Evolutionary conservation across 2,329 filamentous ascomycete genomes (phyloP).

Genomic region (Dactylellina drechsleri): DNA sequence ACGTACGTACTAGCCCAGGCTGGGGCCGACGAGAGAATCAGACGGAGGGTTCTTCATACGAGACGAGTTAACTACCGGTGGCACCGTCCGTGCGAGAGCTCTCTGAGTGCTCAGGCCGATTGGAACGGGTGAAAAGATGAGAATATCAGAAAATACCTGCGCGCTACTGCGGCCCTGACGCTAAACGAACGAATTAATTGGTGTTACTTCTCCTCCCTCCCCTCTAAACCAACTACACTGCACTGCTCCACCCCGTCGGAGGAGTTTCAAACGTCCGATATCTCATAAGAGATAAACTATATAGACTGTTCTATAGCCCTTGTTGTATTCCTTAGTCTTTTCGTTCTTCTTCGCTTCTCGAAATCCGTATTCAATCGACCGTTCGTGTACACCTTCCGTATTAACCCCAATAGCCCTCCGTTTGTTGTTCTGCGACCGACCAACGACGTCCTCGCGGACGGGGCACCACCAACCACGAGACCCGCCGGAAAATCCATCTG

Average conservation of each 20-base stretch:
- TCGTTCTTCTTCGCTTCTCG: background rate
- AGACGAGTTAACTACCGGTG: no score
- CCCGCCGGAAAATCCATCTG: slow-evolving; percentile 37
- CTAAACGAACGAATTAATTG: background rate
- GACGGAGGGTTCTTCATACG: no score
- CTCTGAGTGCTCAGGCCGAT: background rate
- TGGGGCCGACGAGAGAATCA: no score
- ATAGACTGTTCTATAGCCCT: slow-evolving; percentile 9
- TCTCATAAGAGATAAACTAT: slow-evolving; percentile 1
- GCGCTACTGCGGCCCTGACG: slow-evolving; percentile 22
- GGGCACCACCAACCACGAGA: slow-evolving; percentile 36
- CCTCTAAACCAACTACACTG: background rate
- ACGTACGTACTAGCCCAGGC: background rate
- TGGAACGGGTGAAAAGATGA: slow-evolving; percentile 7
- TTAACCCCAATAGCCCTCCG: no score
- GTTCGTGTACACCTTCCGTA: no score
- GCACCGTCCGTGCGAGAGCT: background rate
- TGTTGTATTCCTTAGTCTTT: background rate
- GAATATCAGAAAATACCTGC: slow-evolving; percentile 22
- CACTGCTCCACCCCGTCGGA: no score
- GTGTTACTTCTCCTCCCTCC: background rate
- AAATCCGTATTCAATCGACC: background rate
- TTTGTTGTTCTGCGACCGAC: slow-evolving; percentile 11
- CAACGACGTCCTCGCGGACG: slow-evolving; percentile 26
- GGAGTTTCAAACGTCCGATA: no score